Conservation (phyloP, 345 rosid genomes). For the Nasturtium officinale region DNA sequence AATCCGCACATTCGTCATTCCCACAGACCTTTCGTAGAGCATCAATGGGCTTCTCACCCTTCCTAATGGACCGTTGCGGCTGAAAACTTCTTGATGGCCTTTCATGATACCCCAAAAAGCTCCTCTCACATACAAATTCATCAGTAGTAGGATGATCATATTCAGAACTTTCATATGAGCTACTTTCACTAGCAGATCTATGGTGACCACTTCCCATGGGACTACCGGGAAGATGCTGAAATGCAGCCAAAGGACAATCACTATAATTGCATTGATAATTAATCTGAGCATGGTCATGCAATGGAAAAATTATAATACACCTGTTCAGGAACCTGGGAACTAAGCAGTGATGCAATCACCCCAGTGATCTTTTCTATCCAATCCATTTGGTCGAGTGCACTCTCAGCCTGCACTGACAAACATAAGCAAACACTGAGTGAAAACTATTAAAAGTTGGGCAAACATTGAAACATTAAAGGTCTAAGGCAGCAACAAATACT, state of each 20-base stretch:
- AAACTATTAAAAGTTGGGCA: constrained; percentile 10
- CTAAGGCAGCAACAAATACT: constrained; percentile 32
- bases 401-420: constrained; percentile 98
- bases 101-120: constrained; percentile 61
- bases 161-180: constrained; percentile 95
- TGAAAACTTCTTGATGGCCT: constrained; percentile 66
- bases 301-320: constrained; percentile 46
- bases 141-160: constrained; percentile 81
- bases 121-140: constrained; percentile 75
- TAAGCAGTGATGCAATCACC: constrained; percentile 96
- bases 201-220: constrained; percentile 92
- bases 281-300: constrained; percentile 6
- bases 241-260: constrained; percentile 36
- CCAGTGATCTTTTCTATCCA: constrained; percentile 99
- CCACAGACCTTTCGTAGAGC: constrained; percentile 77
- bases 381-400: constrained; percentile 95
- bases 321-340: constrained; percentile 93
- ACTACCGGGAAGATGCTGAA: constrained; percentile 77
- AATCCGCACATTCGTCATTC: constrained; percentile 97
- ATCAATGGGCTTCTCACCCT: constrained; percentile 88
- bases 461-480: constrained; percentile 15
- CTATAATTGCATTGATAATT: constrained; percentile 22
- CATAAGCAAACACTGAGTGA: constrained; percentile 50
- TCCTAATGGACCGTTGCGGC: constrained; percentile 66
- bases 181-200: constrained; percentile 95